These are phyloP conservation scores for Atalantia buxifolia DNA, from an alignment of 345 rosid species.

Conservation along the genomic window DNA sequence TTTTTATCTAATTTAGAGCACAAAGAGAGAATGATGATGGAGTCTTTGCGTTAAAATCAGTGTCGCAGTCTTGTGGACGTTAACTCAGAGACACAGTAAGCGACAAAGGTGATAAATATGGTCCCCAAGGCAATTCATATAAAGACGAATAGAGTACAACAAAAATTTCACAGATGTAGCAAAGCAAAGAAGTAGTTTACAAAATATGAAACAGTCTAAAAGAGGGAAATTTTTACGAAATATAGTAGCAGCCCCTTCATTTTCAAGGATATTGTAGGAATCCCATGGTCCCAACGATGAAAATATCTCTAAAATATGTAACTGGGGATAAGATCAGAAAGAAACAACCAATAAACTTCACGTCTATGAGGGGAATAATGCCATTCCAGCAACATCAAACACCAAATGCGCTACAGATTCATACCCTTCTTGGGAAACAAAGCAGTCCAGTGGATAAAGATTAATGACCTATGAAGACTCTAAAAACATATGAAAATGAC, in stretches of 20 bases:
- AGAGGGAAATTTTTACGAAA: neutral
- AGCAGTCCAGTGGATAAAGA: neutral
- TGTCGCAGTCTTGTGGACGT: neutral
- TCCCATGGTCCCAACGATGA: neutral
- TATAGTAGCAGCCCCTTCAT: neutral
- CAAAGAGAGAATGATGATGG: no score
- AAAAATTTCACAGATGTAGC: neutral
- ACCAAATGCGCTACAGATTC: neutral
- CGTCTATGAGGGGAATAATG: neutral
- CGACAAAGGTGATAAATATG: neutral
- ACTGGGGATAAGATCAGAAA: neutral
- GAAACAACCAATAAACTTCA: constrained; percentile 10
- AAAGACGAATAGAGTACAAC: neutral
- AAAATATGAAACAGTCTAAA: neutral
- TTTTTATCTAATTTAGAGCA: no score
- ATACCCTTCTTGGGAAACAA: neutral
- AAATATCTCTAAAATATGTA: neutral
- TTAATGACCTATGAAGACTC: neutral
- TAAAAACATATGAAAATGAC: neutral
- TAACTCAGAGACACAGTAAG: neutral
- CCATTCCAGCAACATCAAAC: neutral
- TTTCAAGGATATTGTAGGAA: neutral
- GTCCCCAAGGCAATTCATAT: neutral
- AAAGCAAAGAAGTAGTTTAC: neutral
- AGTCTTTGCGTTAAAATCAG: neutral